Evolutionary conservation across 139 green algal genomes (phyloP).

Genomic region (Tetraselmis striata): DNA sequence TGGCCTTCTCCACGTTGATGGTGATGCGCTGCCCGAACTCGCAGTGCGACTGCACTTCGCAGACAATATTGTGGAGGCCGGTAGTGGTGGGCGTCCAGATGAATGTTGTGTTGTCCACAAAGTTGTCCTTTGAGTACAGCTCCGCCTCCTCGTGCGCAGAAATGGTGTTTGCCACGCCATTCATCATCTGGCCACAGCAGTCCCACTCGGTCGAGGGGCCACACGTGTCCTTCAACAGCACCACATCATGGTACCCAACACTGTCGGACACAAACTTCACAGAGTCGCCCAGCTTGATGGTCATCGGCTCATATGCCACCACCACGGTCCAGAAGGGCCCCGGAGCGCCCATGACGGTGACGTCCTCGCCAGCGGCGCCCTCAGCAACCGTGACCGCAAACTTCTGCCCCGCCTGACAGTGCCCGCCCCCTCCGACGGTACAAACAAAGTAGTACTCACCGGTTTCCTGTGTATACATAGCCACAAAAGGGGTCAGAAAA

Average conservation of each 20-base stretch:
- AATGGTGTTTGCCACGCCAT: too few species aligned
- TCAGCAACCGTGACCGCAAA: neutral
- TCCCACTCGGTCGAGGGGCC: neutral
- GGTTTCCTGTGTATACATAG: too few species aligned
- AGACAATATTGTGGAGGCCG: neutral
- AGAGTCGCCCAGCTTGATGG: neutral
- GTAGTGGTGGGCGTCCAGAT: neutral
- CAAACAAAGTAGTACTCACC: neutral
- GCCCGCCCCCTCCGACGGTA: neutral
- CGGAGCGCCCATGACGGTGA: neutral
- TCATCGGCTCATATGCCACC: neutral
- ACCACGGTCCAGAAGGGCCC: neutral
- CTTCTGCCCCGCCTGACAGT: neutral
- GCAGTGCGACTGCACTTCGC: neutral
- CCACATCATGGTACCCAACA: neutral
- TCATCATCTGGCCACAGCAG: neutral
- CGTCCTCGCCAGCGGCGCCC: neutral
- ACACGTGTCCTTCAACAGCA: neutral
- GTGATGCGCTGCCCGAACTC: neutral
- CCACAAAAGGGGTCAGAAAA: too few species aligned
- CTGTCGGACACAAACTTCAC: neutral
- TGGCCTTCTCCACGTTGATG: neutral
- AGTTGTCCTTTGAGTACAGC: neutral
- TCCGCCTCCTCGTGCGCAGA: neutral
- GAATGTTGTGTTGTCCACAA: neutral